Evolutionary conservation across 345 rosid species (phyloP), one percentile per base, ranked within the genome.

Genomic region (Mallotus nudiflorus): DNA sequence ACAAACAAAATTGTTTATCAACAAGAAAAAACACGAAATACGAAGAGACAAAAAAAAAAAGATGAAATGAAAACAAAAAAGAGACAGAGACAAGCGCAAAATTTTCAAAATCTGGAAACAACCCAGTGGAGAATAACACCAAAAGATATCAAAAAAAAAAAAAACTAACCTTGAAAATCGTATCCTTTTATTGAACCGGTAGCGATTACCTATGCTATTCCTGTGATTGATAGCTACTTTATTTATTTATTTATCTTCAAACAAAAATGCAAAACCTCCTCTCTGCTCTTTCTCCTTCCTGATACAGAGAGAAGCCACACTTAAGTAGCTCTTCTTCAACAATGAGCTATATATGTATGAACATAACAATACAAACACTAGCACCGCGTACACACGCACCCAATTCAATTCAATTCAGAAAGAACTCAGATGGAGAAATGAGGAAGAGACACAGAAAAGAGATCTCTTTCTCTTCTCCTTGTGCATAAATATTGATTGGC

Each of bases 11-110:
- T 13, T 67, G 62, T 67, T 72, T 63, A 73, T 79, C 74, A 78
- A 48, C 76, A 75, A 81, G 75, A 57, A 76, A 78, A 72, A 80
- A 56, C 76, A 75, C 82, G 73, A 60, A 77, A 80, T 67, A 73
- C 71, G 71, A 69, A 76, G 65, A 75, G 28, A 58, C 29, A 55
- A 66, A 72, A 53, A 80, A 64, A 62, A 54, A 49, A 37, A 76
- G 18, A n/a, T n/a, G 10, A 65, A 13, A 67, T 70, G 73, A 73
- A 69, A 66, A 27, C 53, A 65, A 57, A 22, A 77, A 39, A 9
- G 61, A 18, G 80, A 78, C 80, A 77, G 76, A 58, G 28, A 51
- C 40, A 48, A 4, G 69, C 65, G 51, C 44, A 65, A 76, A 44
- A 73, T 56, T 77, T 65, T 16, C 42, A 74, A 67, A 73, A 55